These are phyloP conservation scores for Dothidotthia symphoricarpi DNA, from an alignment of 2,329 filamentous ascomycete species.

Conservation along the genomic window DNA sequence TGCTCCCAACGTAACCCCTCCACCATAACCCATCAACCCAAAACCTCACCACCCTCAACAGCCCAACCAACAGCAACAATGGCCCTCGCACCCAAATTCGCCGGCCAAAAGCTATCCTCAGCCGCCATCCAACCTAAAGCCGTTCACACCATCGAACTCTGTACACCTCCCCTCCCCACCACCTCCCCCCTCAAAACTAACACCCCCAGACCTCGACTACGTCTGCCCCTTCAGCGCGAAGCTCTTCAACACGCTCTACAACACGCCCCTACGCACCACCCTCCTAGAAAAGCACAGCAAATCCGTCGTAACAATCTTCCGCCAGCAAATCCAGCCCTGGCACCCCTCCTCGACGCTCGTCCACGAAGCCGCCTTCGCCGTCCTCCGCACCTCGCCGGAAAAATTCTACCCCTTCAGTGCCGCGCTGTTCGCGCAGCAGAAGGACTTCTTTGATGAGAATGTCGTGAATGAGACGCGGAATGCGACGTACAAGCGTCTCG, in stretches of 20 bases:
- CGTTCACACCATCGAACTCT: constrained; percentile 56
- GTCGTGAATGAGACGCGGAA: constrained; percentile 85
- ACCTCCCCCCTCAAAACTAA: neutral
- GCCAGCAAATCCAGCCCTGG: constrained; percentile 93
- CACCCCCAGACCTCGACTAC: constrained; percentile 71
- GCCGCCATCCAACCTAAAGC: constrained; percentile 43
- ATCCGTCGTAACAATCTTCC: constrained; percentile 74
- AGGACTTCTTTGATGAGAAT: constrained; percentile 77
- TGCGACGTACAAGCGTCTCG: constrained; percentile 75
- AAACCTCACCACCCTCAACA: too few relatives aligned
- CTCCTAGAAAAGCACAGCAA: constrained; percentile 62
- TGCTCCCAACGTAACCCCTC: too few relatives aligned
- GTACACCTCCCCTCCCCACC: constrained; percentile 31
- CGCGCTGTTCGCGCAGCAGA: constrained; percentile 67
- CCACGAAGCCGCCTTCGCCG: constrained; percentile 82
- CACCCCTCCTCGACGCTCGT: constrained; percentile 71
- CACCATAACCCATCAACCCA: too few relatives aligned
- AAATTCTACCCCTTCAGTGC: constrained; percentile 80
- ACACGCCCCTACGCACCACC: constrained; percentile 59
- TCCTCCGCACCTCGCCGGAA: constrained; percentile 66
- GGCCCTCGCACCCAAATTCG: constrained; percentile 76
- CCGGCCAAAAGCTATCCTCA: constrained; percentile 66
- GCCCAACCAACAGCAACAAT: constrained; percentile 46
- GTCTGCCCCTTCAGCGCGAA: constrained; percentile 77
- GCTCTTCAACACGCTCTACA: constrained; percentile 75